Evolutionary conservation across 2,329 filamentous ascomycete species (phyloP).

Genomic region (Scytalidium sp.): DNA sequence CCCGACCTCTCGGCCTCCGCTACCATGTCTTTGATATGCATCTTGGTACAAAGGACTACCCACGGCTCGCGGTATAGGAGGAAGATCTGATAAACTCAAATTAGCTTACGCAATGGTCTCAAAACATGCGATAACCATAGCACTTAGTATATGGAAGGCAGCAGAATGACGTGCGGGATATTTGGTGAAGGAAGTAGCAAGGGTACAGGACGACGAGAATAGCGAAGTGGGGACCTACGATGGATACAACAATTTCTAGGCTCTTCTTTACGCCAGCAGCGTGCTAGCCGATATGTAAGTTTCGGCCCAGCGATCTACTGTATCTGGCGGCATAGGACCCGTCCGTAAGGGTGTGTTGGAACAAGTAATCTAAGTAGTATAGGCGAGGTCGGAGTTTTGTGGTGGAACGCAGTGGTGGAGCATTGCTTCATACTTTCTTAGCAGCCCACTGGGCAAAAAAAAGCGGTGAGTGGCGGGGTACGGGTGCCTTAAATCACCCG

Average conservation of each 20-base stretch:
- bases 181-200: background rate
- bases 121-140: background rate
- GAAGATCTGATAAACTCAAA: background rate
- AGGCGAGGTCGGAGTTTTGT: background rate
- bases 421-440: background rate
- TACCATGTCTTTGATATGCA: slow-evolving; percentile 96
- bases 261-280: slow-evolving; percentile 19
- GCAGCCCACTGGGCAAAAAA: background rate
- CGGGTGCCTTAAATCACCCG: no score
- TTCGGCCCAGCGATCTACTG: slow-evolving; percentile 46
- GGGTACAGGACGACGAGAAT: slow-evolving; percentile 1
- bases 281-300: slow-evolving; percentile 40
- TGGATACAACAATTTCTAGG: slow-evolving; percentile 1
- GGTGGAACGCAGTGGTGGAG: background rate
- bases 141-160: no score
- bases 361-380: background rate
- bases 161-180: background rate
- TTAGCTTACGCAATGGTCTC: background rate
- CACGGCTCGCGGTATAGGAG: background rate
- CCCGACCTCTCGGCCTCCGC: slow-evolving; percentile 74
- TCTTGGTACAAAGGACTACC: slow-evolving; percentile 44
- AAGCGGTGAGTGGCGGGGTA: background rate
- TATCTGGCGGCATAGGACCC: slow-evolving; percentile 46
- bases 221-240: slow-evolving; percentile 1
- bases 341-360: background rate